phyloP scores from a whole-genome alignment of 176 grass and related monocot genomes.

The Carex cristatella region DNA sequence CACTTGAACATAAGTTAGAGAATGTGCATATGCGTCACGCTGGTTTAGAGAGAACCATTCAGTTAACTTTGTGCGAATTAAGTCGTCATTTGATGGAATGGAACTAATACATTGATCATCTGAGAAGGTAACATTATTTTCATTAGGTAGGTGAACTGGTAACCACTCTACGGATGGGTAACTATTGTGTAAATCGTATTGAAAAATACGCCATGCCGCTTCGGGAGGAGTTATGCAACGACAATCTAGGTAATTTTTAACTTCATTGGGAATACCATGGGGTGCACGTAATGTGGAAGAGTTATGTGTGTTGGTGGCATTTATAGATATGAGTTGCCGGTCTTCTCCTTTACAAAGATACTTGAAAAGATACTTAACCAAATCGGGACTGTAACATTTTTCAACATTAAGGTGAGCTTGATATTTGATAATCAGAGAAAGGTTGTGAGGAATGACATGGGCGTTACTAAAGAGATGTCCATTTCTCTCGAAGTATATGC shows the following conservation, averaged over 20 bases:
- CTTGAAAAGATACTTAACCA: constrained; percentile 30
- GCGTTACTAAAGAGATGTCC: background rate
- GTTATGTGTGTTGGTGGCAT: background rate
- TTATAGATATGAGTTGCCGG: background rate
- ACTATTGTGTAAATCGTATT: background rate
- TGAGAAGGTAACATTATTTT: background rate
- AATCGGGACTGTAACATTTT: background rate
- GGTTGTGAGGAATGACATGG: background rate
- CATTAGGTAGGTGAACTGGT: background rate
- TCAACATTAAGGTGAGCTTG: constrained; percentile 19
- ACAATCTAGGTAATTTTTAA: background rate
- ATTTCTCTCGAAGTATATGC: background rate
- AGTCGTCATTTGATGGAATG: background rate
- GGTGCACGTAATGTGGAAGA: too few species aligned
- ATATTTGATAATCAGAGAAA: background rate
- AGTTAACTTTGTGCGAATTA: background rate
- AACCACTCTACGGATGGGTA: background rate
- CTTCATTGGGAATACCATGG: too few species aligned
- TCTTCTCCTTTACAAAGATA: background rate
- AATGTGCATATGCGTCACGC: background rate
- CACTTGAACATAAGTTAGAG: constrained; percentile 24
- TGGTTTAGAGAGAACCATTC: constrained; percentile 23
- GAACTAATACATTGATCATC: background rate
- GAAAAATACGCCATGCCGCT: background rate
- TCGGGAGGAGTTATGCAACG: background rate